Percentiles rank a stretch among this genome's conserved stretches.
Conservation (phyloP, 345 rosid genomes). For the Eucalyptus sideroxylon region DNA sequence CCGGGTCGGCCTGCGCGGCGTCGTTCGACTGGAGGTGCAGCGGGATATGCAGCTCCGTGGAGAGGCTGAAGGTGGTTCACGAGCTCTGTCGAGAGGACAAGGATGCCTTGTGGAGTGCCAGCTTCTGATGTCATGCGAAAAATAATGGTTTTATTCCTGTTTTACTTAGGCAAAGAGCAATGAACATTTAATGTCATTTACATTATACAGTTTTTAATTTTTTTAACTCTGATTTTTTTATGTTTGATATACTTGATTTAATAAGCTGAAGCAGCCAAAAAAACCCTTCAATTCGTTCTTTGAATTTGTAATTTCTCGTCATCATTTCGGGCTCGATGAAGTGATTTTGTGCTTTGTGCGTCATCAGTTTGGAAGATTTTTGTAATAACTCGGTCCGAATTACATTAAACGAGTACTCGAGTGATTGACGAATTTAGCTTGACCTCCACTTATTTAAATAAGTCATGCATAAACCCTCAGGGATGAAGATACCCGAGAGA, state of each 20-base stretch:
- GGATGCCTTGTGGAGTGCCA: conserved; percentile 37
- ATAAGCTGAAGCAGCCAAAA: neutral
- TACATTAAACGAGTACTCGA: neutral
- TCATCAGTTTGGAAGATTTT: neutral
- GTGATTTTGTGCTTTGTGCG: neutral
- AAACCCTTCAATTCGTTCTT: neutral
- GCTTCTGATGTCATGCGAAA: conserved; percentile 2
- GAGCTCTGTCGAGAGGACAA: conserved; percentile 54
- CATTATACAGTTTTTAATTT: neutral
- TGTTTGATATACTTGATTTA: neutral
- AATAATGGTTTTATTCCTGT: neutral
- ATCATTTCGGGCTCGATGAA: neutral
- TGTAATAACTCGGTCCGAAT: neutral
- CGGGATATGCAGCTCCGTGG: conserved; percentile 67
- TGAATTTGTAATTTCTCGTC: neutral
- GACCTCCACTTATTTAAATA: neutral
- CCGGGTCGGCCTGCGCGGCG: conserved; percentile 56
- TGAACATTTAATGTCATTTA: neutral
- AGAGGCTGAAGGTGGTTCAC: conserved; percentile 58
- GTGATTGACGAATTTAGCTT: neutral
- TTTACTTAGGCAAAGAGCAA: neutral
- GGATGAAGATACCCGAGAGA: rapidly evolving
- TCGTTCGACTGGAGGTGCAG: conserved; percentile 90
- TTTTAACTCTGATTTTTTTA: neutral
- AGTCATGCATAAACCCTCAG: neutral